phyloP scores from a whole-genome alignment of 2,329 filamentous ascomycete species.

The Penicillium freii region DNA sequence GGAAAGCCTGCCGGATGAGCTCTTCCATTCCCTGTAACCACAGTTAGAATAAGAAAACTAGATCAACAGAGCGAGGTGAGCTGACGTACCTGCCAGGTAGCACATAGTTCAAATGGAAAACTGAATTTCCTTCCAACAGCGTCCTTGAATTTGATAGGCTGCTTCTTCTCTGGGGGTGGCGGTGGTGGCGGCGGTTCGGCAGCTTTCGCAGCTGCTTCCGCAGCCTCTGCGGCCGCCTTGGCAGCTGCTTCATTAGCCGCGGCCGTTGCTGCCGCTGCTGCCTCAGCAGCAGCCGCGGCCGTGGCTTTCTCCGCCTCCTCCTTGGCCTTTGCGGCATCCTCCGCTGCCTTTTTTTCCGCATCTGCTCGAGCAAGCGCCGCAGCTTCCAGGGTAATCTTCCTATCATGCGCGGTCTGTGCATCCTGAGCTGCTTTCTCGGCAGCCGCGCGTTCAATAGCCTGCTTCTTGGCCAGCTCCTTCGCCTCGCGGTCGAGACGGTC shows the following conservation, averaged over 20 bases:
- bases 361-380: conserved; percentile 50
- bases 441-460: conserved; percentile 53
- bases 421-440: conserved; percentile 33
- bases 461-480: conserved; percentile 40
- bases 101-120: conserved; percentile 83
- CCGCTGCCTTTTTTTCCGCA: conserved; percentile 45
- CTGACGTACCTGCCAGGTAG: conserved; percentile 72
- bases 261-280: conserved; percentile 38
- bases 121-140: conserved; percentile 88
- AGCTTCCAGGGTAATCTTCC: conserved; percentile 44
- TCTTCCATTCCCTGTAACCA: conserved; percentile 74
- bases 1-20: conserved; percentile 78
- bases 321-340: conserved; percentile 50
- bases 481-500: conserved; percentile 44
- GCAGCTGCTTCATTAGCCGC: conserved; percentile 40
- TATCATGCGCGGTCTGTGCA: conserved; percentile 42
- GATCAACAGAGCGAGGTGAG: neutral
- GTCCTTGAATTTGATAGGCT: conserved; percentile 86
- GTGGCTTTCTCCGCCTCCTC: conserved; percentile 45
- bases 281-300: conserved; percentile 40
- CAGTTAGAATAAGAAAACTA: conserved; percentile 24
- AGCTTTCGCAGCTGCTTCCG: conserved; percentile 33
- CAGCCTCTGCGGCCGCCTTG: conserved; percentile 34
- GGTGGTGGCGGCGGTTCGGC: conserved; percentile 31
- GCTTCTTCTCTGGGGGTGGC: conserved; percentile 59